phyloP scores from a whole-genome alignment of 2,329 filamentous ascomycete species.

The Eutypella sp. region DNA sequence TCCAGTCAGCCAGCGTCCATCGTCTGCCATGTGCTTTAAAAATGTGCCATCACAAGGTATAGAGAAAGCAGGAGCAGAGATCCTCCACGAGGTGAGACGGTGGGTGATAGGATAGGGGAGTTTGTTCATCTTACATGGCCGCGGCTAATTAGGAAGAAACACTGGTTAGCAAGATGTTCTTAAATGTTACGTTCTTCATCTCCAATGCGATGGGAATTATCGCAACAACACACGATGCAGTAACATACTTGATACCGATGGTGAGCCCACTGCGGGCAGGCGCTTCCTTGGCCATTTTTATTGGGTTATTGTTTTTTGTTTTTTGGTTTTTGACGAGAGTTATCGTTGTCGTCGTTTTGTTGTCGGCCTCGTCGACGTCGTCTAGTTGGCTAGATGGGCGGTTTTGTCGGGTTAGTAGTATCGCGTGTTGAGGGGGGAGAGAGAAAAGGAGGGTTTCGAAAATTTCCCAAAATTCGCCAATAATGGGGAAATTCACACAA shows the following conservation, averaged over 20 bases:
- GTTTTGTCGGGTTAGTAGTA: conserved; percentile 24
- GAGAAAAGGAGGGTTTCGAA: conserved; percentile 3
- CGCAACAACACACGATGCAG: too few species aligned
- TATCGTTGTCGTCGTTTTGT: conserved; percentile 1
- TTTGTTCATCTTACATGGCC: conserved; percentile 52
- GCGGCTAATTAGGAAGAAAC: conserved; percentile 40
- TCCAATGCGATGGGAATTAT: too few species aligned
- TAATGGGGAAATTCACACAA: conserved; percentile 6
- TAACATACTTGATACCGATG: conserved; percentile 40
- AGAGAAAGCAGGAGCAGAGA: conserved; percentile 53
- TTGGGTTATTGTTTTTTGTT: too few species aligned
- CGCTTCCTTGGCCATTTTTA: conserved; percentile 54
- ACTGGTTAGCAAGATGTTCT: background rate
- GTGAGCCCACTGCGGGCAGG: conserved; percentile 53
- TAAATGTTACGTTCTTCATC: too few species aligned
- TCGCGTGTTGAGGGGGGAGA: conserved; percentile 9
- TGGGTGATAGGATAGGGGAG: conserved; percentile 2
- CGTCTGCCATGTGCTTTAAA: conserved; percentile 43
- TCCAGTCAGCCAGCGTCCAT: conserved; percentile 58
- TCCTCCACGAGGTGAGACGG: conserved; percentile 72
- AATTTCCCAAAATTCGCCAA: conserved; percentile 1
- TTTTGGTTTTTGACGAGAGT: conserved; percentile 7
- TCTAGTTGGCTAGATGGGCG: conserved; percentile 19
- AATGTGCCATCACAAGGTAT: conserved; percentile 26
- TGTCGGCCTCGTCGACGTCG: too few species aligned